Percentiles rank a stretch among this genome's conserved stretches.
Conservation (phyloP, 2,329 filamentous ascomycete genomes). For the Botrytis fabae region DNA sequence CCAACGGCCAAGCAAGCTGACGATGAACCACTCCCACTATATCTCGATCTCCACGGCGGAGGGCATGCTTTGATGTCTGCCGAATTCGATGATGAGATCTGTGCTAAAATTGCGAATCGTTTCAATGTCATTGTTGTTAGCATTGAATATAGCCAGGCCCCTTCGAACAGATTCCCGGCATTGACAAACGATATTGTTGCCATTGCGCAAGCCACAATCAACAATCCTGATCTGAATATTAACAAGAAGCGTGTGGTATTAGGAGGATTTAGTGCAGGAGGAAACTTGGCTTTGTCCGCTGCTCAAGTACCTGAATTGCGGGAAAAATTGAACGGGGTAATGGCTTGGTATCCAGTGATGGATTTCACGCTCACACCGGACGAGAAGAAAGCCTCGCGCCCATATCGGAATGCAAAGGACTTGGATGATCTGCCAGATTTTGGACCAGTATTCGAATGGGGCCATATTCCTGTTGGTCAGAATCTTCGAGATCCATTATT, state of each 20-base stretch:
- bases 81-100: constrained; percentile 50
- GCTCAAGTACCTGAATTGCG: constrained; percentile 44
- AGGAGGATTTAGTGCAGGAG: constrained; percentile 54
- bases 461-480: constrained; percentile 33
- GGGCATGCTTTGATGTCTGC: constrained; percentile 50
- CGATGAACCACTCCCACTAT: constrained; percentile 43
- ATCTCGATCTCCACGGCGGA: constrained; percentile 55
- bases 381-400: constrained; percentile 38
- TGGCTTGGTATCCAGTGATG: constrained; percentile 49
- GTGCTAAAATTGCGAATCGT: constrained; percentile 45
- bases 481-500: constrained; percentile 34
- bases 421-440: constrained; percentile 28
- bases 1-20: constrained; percentile 42
- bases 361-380: constrained; percentile 43
- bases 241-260: constrained; percentile 47
- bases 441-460: constrained; percentile 33
- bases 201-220: constrained; percentile 46
- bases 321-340: constrained; percentile 41
- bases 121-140: constrained; percentile 48
- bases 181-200: constrained; percentile 49
- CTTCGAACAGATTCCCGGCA: constrained; percentile 47
- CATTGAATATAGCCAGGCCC: constrained; percentile 53
- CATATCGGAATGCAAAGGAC: constrained; percentile 39
- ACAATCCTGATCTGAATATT: constrained; percentile 49
- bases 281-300: constrained; percentile 48